These are phyloP conservation scores for Aspergillus candidus DNA, from an alignment of 2,329 filamentous ascomycete species.

Conservation along the genomic window DNA sequence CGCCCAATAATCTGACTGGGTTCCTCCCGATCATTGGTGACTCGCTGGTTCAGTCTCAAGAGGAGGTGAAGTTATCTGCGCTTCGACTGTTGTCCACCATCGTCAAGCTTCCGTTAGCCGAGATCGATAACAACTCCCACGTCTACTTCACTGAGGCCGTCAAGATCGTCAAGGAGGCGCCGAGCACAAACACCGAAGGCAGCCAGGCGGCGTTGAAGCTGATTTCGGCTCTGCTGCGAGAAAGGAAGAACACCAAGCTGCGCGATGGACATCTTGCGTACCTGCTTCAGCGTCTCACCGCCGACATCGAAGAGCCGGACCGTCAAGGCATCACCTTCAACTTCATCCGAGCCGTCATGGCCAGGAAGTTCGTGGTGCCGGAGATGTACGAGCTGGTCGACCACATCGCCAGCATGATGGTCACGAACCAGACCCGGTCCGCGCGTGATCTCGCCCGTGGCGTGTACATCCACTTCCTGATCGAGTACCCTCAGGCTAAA, in stretches of 20 bases:
- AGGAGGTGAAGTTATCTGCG: conserved; percentile 85
- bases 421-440: conserved; percentile 86
- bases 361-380: conserved; percentile 76
- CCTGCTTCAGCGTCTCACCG: conserved; percentile 72
- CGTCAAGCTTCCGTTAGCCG: conserved; percentile 70
- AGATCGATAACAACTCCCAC: conserved; percentile 63
- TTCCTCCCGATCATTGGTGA: conserved; percentile 89
- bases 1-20: conserved; percentile 69
- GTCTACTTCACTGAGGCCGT: conserved; percentile 82
- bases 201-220: conserved; percentile 86
- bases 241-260: conserved; percentile 67
- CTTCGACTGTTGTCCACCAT: conserved; percentile 80
- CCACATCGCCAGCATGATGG: conserved; percentile 84
- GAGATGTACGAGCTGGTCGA: conserved; percentile 89
- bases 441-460: conserved; percentile 83
- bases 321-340: conserved; percentile 91
- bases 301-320: conserved; percentile 87
- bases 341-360: conserved; percentile 81
- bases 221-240: conserved; percentile 74
- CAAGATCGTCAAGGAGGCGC: conserved; percentile 68
- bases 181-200: conserved; percentile 73
- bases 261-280: conserved; percentile 78
- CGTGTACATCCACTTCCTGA: conserved; percentile 87
- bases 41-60: conserved; percentile 72
- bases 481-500: conserved; percentile 90